Evolutionary conservation across 2,329 filamentous ascomycete species (phyloP).

Genomic region (Harringtonia lauricola): DNA sequence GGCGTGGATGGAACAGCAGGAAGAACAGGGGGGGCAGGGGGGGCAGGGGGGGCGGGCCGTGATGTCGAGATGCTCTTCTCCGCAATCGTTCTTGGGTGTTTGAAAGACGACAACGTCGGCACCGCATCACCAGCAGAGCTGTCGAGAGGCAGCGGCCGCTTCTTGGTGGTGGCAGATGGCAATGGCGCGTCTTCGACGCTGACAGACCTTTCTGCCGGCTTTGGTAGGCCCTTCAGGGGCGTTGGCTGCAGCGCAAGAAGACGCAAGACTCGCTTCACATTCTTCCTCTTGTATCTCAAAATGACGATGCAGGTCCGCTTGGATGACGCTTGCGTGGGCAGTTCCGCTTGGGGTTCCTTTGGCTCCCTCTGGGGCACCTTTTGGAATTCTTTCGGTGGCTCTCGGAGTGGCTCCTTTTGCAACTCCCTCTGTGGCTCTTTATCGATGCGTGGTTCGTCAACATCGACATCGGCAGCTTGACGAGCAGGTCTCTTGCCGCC

Average conservation of each 20-base stretch:
- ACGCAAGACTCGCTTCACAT: slow-evolving; percentile 31
- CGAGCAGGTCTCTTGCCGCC: slow-evolving; percentile 24
- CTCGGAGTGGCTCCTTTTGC: neutral
- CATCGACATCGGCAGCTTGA: slow-evolving; percentile 12
- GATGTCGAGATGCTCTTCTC: slow-evolving; percentile 24
- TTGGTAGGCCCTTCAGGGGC: slow-evolving; percentile 24
- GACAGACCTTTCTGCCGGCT: slow-evolving; percentile 25
- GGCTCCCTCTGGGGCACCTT: neutral
- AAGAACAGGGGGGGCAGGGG: too few relatives aligned
- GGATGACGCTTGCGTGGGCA: neutral
- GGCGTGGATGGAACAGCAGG: slow-evolving; percentile 41
- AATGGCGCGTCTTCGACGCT: slow-evolving; percentile 29
- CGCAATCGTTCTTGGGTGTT: slow-evolving; percentile 24
- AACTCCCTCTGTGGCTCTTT: neutral
- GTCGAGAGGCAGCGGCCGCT: slow-evolving; percentile 31
- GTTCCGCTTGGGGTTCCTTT: neutral
- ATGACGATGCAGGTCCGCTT: slow-evolving; percentile 26
- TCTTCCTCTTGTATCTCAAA: slow-evolving; percentile 36
- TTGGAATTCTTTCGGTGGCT: neutral
- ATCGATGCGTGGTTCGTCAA: neutral
- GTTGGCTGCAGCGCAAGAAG: slow-evolving; percentile 33
- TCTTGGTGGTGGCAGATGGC: slow-evolving; percentile 29
- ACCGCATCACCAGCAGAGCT: slow-evolving; percentile 15
- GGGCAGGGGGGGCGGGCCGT: slow-evolving; percentile 15
- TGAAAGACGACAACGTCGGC: slow-evolving; percentile 13